Conservation (phyloP, 441 rosid species). For the Isatis lusitanica region DNA sequence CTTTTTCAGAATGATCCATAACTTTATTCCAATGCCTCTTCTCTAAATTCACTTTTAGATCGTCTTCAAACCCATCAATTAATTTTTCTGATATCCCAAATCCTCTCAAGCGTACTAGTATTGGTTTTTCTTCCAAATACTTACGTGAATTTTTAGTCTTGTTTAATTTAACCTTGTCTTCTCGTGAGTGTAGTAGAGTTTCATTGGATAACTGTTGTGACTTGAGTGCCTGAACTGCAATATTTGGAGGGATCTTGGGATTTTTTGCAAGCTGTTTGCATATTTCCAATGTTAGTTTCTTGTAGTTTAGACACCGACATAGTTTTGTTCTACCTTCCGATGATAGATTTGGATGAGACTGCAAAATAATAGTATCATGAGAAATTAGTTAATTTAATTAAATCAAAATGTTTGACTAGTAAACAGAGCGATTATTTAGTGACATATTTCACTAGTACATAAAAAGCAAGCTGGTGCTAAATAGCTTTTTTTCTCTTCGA, state of each 20-base stretch:
- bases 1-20: constrained; percentile 46
- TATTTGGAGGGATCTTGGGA: constrained; percentile 72
- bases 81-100: constrained; percentile 32
- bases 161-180: constrained; percentile 21
- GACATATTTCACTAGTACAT: background rate
- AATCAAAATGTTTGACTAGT: background rate
- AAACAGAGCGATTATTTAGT: background rate
- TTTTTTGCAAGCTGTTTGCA: constrained; percentile 77
- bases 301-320: constrained; percentile 65
- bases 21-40: constrained; percentile 21
- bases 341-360: constrained; percentile 68
- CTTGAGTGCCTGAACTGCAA: constrained; percentile 65
- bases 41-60: constrained; percentile 43
- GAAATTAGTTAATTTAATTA: background rate
- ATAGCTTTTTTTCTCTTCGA: background rate
- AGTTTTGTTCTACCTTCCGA: constrained; percentile 60
- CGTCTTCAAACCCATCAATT: constrained; percentile 32
- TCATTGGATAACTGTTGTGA: constrained; percentile 44
- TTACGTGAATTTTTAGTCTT: constrained; percentile 14
- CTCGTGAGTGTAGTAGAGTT: constrained; percentile 17
- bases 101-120: constrained; percentile 26
- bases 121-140: constrained; percentile 30
- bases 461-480: background rate
- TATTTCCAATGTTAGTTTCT: constrained; percentile 63
- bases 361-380: constrained; percentile 29